These are phyloP conservation scores for Globisporangium solare DNA, from an alignment of 352 stramenopile species.

Conservation along the genomic window DNA sequence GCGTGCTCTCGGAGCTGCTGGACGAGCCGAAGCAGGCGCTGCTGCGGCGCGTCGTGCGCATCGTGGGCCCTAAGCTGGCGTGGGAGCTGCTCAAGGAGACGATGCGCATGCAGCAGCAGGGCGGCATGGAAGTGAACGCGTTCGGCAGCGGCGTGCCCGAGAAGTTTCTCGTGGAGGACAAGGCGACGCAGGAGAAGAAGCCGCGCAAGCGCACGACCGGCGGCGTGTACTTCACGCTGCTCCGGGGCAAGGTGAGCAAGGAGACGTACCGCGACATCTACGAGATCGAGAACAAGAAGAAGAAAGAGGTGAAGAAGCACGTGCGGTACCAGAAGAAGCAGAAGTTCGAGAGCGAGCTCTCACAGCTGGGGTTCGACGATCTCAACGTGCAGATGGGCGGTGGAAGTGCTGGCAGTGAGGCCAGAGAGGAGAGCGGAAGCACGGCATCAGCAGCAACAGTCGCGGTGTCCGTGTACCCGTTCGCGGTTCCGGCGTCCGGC, in stretches of 20 bases:
- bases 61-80: slow-evolving; percentile 50
- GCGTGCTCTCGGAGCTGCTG: slow-evolving; percentile 44
- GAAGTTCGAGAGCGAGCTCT: slow-evolving; percentile 59
- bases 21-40: slow-evolving; percentile 65
- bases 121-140: slow-evolving; percentile 49
- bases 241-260: slow-evolving; percentile 57
- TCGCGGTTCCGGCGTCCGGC: neutral
- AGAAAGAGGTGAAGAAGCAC: slow-evolving; percentile 70
- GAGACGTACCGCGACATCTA: slow-evolving; percentile 76
- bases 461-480: neutral
- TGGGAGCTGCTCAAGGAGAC: slow-evolving; percentile 67
- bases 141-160: slow-evolving; percentile 37
- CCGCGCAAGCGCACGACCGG: slow-evolving; percentile 63
- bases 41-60: slow-evolving; percentile 67
- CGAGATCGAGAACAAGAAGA: slow-evolving; percentile 63
- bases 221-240: slow-evolving; percentile 60
- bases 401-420: no score
- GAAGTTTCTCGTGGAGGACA: slow-evolving; percentile 43
- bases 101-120: slow-evolving; percentile 56
- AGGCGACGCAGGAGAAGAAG: slow-evolving; percentile 31
- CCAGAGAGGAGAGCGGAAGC: neutral
- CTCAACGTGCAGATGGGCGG: slow-evolving; percentile 29
- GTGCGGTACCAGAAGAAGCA: slow-evolving; percentile 39
- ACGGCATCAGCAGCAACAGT: neutral
- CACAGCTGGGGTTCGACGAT: slow-evolving; percentile 47